Base-by-base conservation (phyloP, 2,329 filamentous ascomycete species). In the Botrytis hyacinthi region DNA sequence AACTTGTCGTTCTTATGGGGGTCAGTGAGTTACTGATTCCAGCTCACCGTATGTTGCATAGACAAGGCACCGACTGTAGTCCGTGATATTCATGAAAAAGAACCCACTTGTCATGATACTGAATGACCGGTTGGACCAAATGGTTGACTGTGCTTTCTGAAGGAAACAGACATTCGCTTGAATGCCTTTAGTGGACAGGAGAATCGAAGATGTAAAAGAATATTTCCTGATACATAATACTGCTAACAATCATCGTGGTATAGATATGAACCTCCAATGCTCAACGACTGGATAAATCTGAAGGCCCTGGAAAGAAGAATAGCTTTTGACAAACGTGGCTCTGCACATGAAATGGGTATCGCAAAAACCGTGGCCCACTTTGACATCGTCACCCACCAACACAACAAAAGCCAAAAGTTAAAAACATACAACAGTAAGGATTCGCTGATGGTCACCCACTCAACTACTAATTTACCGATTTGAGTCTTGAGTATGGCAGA, bases 401-500 rank as follows among this genome's bases (percentile, higher is more conserved):
- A 63, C 44, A 70, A 37, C 14, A 70, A 32, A 61, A 16, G 7
- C 26, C 8, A 57, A 70, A 62, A 35, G 22, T 26, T 16, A 70
- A 46, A 70, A 48, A 63, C 54, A 70, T 70, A 70, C 68, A 40
- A 70, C 68, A 70, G 68, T 48, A 63, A 63, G 68, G 68, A 63
- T 70, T 70, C 68, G 68, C 68, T 70, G 59, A 70, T 70, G 68
- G 68, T 70, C 68, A 70, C 68, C 68, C 68, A 70, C 68, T 70
- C 59, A 70, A 70, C 54, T 70, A 70, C 68, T 70, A 48, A 63
- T 63, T 63, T 70, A 63, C 54, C 68, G 68, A 70, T 70, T 63
- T 61, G 59, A 60, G 51, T 40, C 68, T 70, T 70, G 59, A 61
- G 68, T 46, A 70, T 70, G 68, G 68, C 68, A 70, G 68, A 70